phyloP scores from a whole-genome alignment of 371 early-diverging fungal genomes.

The Syncephalastrum contaminatum region DNA sequence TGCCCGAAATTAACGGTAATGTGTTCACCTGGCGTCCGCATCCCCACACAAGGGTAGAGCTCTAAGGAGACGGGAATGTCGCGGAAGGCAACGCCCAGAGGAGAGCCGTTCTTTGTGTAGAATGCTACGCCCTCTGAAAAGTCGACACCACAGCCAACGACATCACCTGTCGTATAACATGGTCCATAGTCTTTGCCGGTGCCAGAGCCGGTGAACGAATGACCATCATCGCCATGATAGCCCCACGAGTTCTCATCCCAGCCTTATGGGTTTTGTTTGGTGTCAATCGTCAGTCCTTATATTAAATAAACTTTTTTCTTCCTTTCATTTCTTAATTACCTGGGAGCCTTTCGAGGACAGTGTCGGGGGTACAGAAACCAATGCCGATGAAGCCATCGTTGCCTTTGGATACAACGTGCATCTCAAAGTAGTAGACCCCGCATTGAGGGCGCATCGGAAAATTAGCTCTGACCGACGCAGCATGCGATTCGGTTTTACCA shows the following conservation, averaged over 20 bases:
- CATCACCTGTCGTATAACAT: constrained; percentile 85
- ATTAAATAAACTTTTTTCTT: background rate
- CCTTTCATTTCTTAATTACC: constrained; percentile 40
- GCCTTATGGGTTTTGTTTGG: constrained; percentile 39
- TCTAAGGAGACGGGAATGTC: constrained; percentile 29
- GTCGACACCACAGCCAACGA: constrained; percentile 91
- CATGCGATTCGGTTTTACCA: constrained; percentile 77
- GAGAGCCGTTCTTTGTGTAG: constrained; percentile 89
- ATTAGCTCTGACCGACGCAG: constrained; percentile 82
- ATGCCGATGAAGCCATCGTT: constrained; percentile 90
- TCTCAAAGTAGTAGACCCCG: constrained; percentile 91
- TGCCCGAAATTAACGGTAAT: constrained; percentile 90
- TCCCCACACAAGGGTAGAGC: constrained; percentile 86
- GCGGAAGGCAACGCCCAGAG: constrained; percentile 61
- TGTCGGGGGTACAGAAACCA: constrained; percentile 69
- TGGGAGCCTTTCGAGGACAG: constrained; percentile 71
- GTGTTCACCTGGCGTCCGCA: constrained; percentile 83
- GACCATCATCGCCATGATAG: constrained; percentile 93
- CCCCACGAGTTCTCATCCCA: constrained; percentile 85
- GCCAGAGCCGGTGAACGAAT: constrained; percentile 74
- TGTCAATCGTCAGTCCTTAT: background rate
- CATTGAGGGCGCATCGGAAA: constrained; percentile 76
- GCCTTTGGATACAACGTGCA: constrained; percentile 80
- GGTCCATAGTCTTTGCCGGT: constrained; percentile 87
- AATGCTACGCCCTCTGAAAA: constrained; percentile 73